phyloP scores from a whole-genome alignment of 345 rosid species.

The Camelina neglecta region DNA sequence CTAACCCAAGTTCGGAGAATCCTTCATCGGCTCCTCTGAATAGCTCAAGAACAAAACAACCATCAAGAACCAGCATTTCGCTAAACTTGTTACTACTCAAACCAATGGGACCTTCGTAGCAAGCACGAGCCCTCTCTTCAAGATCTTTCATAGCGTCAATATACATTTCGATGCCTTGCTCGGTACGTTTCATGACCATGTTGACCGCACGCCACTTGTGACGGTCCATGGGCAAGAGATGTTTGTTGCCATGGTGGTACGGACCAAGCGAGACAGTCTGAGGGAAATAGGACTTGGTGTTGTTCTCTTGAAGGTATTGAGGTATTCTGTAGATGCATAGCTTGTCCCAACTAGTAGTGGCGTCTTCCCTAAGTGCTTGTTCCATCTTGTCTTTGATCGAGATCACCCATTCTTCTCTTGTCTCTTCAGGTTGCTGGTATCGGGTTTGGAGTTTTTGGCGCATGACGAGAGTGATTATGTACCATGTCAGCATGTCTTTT shows the following conservation, averaged over 20 bases:
- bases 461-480: conserved; percentile 28
- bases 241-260: conserved; percentile 68
- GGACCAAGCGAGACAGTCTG: conserved; percentile 83
- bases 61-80: conserved; percentile 86
- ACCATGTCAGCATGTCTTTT: conserved; percentile 33
- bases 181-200: conserved; percentile 57
- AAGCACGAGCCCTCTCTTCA: conserved; percentile 66
- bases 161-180: conserved; percentile 55
- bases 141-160: conserved; percentile 66
- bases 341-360: conserved; percentile 61
- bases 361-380: conserved; percentile 61
- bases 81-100: conserved; percentile 71
- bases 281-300: conserved; percentile 69
- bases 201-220: conserved; percentile 83
- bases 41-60: conserved; percentile 75
- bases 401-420: conserved; percentile 68
- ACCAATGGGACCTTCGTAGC: conserved; percentile 63
- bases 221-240: conserved; percentile 67
- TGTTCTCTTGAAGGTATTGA: conserved; percentile 50
- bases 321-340: conserved; percentile 37
- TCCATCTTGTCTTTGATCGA: conserved; percentile 67
- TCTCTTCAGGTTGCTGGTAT: conserved; percentile 16
- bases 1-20: conserved; percentile 56
- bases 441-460: conserved; percentile 8
- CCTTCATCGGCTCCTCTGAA: conserved; percentile 72